Conservation (phyloP, 2,329 filamentous ascomycete species). For the Aotearoamyces nothofagi region DNA sequence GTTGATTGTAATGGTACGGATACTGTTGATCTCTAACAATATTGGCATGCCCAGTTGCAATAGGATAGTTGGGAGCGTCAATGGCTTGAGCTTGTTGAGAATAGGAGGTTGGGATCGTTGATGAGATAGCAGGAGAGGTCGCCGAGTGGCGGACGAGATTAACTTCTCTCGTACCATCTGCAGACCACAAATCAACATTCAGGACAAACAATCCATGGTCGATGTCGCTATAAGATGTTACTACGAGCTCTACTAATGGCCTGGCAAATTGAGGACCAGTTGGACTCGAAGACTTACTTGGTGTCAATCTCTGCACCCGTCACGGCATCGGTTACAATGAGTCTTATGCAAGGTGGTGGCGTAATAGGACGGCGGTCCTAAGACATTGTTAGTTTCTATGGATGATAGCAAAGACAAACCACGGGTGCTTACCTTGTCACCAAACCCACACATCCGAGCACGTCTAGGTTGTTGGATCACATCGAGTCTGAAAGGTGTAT, state of each 20-base stretch:
- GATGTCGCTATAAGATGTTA: slow-evolving; percentile 36
- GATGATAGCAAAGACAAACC: not conserved
- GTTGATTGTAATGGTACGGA: slow-evolving; percentile 4
- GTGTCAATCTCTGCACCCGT: slow-evolving; percentile 73
- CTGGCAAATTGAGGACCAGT: slow-evolving; percentile 2
- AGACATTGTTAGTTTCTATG: slow-evolving; percentile 4
- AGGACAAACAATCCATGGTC: slow-evolving; percentile 54
- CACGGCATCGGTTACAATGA: slow-evolving; percentile 59
- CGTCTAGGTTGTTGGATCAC: slow-evolving; percentile 85
- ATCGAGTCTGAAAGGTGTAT: slow-evolving; percentile 54
- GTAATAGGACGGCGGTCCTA: slow-evolving; percentile 93
- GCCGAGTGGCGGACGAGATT: slow-evolving; percentile 53
- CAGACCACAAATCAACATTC: slow-evolving; percentile 54
- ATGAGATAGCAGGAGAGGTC: slow-evolving; percentile 63
- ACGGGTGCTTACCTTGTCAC: slow-evolving; percentile 60
- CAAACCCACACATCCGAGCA: slow-evolving; percentile 97
- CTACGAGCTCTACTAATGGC: not conserved
- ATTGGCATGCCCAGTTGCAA: slow-evolving; percentile 20
- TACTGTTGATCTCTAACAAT: slow-evolving; percentile 21
- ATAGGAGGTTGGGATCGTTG: slow-evolving; percentile 67
- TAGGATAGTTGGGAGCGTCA: slow-evolving; percentile 18
- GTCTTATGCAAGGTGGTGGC: slow-evolving; percentile 78
- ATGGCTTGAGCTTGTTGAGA: slow-evolving; percentile 33
- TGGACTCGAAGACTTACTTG: slow-evolving; percentile 61
- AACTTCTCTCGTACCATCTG: slow-evolving; percentile 43